These are phyloP conservation scores for Buxus sempervirens DNA, from an alignment of 164 flowering plant species.

Conservation along the genomic window DNA sequence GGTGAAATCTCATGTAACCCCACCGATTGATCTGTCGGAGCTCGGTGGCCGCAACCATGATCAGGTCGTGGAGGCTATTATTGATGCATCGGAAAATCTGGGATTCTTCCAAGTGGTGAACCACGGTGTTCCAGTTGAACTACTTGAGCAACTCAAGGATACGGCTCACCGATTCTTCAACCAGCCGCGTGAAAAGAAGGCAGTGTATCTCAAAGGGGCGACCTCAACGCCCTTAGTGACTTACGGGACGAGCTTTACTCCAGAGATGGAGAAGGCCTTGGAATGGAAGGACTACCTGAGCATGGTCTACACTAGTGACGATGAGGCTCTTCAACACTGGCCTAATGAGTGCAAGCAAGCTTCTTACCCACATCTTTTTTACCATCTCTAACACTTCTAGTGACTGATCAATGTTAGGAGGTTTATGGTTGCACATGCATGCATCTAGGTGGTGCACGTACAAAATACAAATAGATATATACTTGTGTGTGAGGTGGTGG, in stretches of 20 bases:
- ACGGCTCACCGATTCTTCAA: constrained; percentile 27
- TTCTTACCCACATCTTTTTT: not conserved
- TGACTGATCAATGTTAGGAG: no score
- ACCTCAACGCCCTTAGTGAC: constrained; percentile 31
- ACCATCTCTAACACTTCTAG: no score
- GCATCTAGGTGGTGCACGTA: no score
- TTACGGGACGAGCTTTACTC: constrained; percentile 43
- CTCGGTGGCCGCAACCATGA: constrained; percentile 27
- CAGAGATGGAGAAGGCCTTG: constrained; percentile 46
- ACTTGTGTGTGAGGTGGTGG: no score
- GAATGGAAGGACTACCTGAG: constrained; percentile 48
- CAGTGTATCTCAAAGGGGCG: constrained; percentile 21
- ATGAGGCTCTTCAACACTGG: constrained; percentile 37
- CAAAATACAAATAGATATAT: no score
- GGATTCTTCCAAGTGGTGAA: constrained; percentile 43
- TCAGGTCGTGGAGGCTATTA: constrained; percentile 20
- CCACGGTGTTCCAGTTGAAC: constrained; percentile 31
- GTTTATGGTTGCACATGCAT: no score
- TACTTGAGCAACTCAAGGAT: constrained; percentile 26
- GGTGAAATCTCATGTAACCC: not conserved
- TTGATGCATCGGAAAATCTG: constrained; percentile 25
- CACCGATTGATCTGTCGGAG: constrained; percentile 31
- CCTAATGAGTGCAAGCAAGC: constrained; percentile 38
- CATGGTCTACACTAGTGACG: constrained; percentile 34
- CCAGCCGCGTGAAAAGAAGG: constrained; percentile 27